Evolutionary conservation across 2,329 filamentous ascomycete species (phyloP), one percentile per base, ranked within the genome.

Genomic region (Metarhizium sp.): DNA sequence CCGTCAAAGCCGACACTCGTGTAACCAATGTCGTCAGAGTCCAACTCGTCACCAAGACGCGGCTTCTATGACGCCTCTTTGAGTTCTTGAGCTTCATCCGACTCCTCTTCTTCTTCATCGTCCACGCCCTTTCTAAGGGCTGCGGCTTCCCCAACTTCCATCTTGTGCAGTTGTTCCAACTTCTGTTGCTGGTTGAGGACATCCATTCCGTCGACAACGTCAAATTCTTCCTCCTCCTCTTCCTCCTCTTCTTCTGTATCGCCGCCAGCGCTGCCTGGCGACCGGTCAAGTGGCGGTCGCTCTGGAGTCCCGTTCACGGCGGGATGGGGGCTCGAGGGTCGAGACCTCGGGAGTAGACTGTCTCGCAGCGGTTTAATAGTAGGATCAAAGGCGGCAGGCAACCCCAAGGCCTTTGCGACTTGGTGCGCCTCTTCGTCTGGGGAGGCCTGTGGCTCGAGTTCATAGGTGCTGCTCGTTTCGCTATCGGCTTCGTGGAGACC

Each of bases 391-490:
- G 75, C 71, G 3, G 82, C 82, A 0, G 83, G 82, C 2, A 86
- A 69, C 0, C 82, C 83, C 10, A 86, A 73, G 16, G 82, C 84
- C 58, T 80, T 77, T 48, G 83, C 83, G 6, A 87, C 84, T 55
- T 78, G 77, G 60, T 85, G 82, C 0, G 83, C 83, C 66, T 87
- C 84, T 58, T 84, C 80, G 59, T 84, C 82, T 2, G 80, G 71
- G 1, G 79, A 79, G 46, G 82, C 74, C 45, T 74, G 72, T 2
- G 76, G 71, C 65, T 83, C 79, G 20, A 82, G 72, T 61, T 81
- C 76, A 64, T 81, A 82, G 7, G 73, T 68, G 61, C 74, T 77
- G 60, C 73, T 77, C 42, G 73, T 72, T 55, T 79, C 77, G 66
- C 74, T 78, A 57, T 84, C 78, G 58, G 79, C 79, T 63, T 84